Evolutionary conservation across 2,329 filamentous ascomycete species (phyloP).

Genomic region (Periconia sp.): DNA sequence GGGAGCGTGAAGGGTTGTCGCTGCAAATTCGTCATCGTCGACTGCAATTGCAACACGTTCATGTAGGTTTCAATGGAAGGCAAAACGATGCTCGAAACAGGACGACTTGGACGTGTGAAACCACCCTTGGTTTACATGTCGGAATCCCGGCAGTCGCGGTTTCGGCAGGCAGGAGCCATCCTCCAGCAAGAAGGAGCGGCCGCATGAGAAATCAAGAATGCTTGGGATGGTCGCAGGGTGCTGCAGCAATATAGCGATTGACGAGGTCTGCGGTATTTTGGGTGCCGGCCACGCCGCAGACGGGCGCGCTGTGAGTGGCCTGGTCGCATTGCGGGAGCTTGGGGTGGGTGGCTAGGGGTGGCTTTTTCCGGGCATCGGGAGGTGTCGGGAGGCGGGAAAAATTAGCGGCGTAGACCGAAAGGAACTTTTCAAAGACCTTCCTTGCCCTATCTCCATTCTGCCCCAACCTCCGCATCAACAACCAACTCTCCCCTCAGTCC

Average conservation of each 20-base stretch:
- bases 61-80: too few species aligned
- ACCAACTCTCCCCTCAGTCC: slow-evolving; percentile 36
- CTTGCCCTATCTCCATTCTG: slow-evolving; percentile 26
- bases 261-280: not conserved
- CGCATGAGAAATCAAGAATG: too few species aligned
- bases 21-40: too few species aligned
- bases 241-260: not conserved
- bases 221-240: too few species aligned
- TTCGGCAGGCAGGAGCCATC: too few species aligned
- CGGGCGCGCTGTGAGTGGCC: not conserved
- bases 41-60: too few species aligned
- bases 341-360: slow-evolving; percentile 4
- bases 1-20: too few species aligned
- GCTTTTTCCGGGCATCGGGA: slow-evolving; percentile 10
- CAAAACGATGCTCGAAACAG: too few species aligned
- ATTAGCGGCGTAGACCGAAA: slow-evolving; percentile 10
- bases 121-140: too few species aligned
- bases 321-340: not conserved
- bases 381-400: slow-evolving; percentile 6
- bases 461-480: slow-evolving; percentile 15
- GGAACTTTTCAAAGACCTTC: slow-evolving; percentile 9
- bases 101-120: too few species aligned
- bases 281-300: slow-evolving; percentile 7
- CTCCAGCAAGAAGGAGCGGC: too few species aligned
- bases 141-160: too few species aligned